phyloP scores from a whole-genome alignment of 2,329 filamentous ascomycete genomes.

The Myriangium duriaei region DNA sequence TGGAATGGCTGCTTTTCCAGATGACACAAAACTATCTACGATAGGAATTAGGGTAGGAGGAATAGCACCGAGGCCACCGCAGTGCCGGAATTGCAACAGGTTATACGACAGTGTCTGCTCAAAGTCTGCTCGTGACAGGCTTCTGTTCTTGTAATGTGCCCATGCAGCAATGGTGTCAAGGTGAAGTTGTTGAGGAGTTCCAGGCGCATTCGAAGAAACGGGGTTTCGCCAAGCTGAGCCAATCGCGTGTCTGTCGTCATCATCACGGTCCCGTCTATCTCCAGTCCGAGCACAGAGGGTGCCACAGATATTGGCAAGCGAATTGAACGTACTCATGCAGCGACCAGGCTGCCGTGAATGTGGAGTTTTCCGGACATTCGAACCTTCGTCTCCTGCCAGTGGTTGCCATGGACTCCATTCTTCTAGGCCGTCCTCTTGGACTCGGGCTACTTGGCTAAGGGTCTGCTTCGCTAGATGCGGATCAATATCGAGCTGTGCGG shows the following conservation, averaged over 20 bases:
- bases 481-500: conserved; percentile 37
- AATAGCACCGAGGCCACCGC: conserved; percentile 1
- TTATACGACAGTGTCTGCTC: not conserved
- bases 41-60: conserved; percentile 1
- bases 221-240: too few species aligned
- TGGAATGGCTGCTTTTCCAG: not conserved
- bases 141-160: not conserved
- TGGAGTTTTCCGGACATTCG: not conserved
- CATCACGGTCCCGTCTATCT: too few species aligned
- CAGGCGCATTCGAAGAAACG: not conserved
- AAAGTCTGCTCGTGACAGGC: not conserved
- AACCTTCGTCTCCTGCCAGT: not conserved
- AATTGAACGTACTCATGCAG: conserved; percentile 7
- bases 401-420: conserved; percentile 59
- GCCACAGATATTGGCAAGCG: not conserved
- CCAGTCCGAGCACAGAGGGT: too few species aligned
- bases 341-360: conserved; percentile 5
- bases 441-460: conserved; percentile 33
- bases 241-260: too few species aligned
- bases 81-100: not conserved
- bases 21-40: not conserved
- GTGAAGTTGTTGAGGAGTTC: conserved; percentile 7
- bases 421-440: conserved; percentile 55
- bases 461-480: conserved; percentile 40
- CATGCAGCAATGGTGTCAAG: not conserved